Evolutionary conservation across 345 rosid genomes (phyloP).

Genomic region (Aegle marmelos): DNA sequence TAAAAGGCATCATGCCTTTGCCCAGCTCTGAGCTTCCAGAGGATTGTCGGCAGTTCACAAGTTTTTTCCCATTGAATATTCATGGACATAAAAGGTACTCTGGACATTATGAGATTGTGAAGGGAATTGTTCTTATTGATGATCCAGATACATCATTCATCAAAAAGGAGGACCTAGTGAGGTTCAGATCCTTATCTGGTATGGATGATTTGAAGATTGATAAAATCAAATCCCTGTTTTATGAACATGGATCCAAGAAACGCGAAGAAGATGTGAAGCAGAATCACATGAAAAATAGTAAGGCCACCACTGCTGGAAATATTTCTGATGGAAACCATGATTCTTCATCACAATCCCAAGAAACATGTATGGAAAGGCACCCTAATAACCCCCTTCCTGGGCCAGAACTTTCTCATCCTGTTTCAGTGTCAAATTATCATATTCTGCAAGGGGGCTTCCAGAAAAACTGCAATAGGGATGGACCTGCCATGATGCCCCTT

Average conservation of each 20-base stretch:
- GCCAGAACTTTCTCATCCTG: neutral
- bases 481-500: slow-evolving; percentile 20
- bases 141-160: slow-evolving; percentile 35
- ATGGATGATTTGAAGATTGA: slow-evolving; percentile 44
- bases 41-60: slow-evolving; percentile 33
- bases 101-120: slow-evolving; percentile 34
- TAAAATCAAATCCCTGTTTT: slow-evolving; percentile 28
- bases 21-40: slow-evolving; percentile 24
- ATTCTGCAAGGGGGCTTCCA: slow-evolving; percentile 3
- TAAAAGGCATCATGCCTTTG: slow-evolving; percentile 40
- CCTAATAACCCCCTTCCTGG: neutral
- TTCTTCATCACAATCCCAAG: slow-evolving; percentile 14
- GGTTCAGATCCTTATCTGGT: slow-evolving; percentile 45
- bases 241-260: slow-evolving; percentile 20
- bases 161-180: slow-evolving; percentile 31
- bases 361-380: slow-evolving; percentile 10
- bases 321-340: slow-evolving; percentile 11
- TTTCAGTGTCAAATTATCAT: slow-evolving; percentile 1
- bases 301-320: slow-evolving; percentile 6
- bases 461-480: slow-evolving; percentile 21
- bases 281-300: slow-evolving; percentile 12
- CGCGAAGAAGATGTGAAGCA: slow-evolving; percentile 16
- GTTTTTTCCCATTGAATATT: slow-evolving; percentile 39
- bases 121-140: slow-evolving; percentile 55
- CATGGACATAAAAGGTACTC: slow-evolving; percentile 52